Evolutionary conservation across 2,329 filamentous ascomycete species (phyloP).

Genomic region (Chlorencoelia australis): DNA sequence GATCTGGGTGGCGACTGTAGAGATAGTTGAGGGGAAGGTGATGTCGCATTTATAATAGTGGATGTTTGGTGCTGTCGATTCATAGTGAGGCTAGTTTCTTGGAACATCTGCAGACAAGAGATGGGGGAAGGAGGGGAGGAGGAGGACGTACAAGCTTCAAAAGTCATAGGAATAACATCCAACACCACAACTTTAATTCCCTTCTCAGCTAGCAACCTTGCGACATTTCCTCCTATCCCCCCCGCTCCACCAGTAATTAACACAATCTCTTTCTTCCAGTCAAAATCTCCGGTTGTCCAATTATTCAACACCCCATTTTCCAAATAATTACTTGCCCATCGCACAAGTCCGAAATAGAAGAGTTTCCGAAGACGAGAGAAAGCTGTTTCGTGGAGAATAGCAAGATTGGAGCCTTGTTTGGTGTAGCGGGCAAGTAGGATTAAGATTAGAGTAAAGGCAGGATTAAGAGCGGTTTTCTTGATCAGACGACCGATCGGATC

Average conservation of each 20-base stretch:
- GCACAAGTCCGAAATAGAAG: conserved; percentile 41
- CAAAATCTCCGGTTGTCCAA: conserved; percentile 44
- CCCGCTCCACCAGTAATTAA: conserved; percentile 65
- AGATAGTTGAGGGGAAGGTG: conserved; percentile 44
- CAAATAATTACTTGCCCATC: conserved; percentile 39
- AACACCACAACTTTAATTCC: conserved; percentile 61
- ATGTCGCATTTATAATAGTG: conserved; percentile 63
- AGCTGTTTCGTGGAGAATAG: conserved; percentile 40
- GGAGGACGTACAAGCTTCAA: conserved; percentile 34
- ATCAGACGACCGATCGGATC: conserved; percentile 51
- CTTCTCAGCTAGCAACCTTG: conserved; percentile 52
- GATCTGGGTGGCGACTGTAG: conserved; percentile 41
- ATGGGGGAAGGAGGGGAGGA: background rate
- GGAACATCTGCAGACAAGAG: too few relatives aligned
- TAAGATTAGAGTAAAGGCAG: conserved; percentile 52
- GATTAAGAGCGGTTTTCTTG: conserved; percentile 52
- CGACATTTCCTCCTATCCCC: conserved; percentile 61
- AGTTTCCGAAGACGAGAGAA: conserved; percentile 43
- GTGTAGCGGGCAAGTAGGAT: conserved; percentile 54
- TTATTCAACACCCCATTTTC: conserved; percentile 40
- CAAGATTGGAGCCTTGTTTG: conserved; percentile 45
- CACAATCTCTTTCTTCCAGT: conserved; percentile 60
- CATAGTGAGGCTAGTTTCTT: background rate
- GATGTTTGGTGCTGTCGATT: conserved; percentile 39
- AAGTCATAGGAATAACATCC: conserved; percentile 55